Percentiles rank a stretch among this genome's conserved stretches.
Evolutionary conservation across 768 basidiomycete species (phyloP).

Genomic region (Auricularia cornea): DNA sequence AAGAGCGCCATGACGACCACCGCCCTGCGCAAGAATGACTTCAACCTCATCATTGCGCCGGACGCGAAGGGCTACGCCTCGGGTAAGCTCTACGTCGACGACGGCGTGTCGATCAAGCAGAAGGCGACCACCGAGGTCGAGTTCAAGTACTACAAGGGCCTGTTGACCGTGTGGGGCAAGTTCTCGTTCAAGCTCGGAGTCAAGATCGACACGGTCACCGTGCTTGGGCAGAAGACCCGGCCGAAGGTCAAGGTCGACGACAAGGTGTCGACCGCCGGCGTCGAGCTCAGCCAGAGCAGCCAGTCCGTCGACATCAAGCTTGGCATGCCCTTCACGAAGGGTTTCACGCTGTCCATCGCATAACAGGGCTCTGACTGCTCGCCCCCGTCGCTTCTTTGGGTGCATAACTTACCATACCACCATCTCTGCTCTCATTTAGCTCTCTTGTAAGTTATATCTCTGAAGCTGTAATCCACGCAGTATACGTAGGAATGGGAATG

Average conservation of each 20-base stretch:
- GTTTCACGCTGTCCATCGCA: conserved; percentile 24
- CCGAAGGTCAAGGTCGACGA: conserved; percentile 7
- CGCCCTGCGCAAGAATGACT: conserved; percentile 44
- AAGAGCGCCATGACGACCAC: conserved; percentile 55
- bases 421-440: no score
- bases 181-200: conserved; percentile 23
- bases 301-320: conserved; percentile 40
- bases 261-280: conserved; percentile 6
- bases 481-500: no score
- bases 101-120: conserved; percentile 43
- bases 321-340: conserved; percentile 27
- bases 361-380: conserved; percentile 7
- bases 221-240: conserved; percentile 20
- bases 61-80: conserved; percentile 38
- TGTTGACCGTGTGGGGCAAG: conserved; percentile 21
- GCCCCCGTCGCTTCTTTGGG: no score
- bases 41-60: conserved; percentile 58
- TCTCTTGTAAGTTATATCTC: no score
- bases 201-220: conserved; percentile 25
- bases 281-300: conserved; percentile 28
- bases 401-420: no score
- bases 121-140: conserved; percentile 20
- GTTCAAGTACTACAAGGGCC: conserved; percentile 19
- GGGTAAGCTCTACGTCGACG: conserved; percentile 54
- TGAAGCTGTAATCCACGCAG: no score